Conservation (phyloP, 2,329 filamentous ascomycete species). For the Beauveria pseudobassiana region DNA sequence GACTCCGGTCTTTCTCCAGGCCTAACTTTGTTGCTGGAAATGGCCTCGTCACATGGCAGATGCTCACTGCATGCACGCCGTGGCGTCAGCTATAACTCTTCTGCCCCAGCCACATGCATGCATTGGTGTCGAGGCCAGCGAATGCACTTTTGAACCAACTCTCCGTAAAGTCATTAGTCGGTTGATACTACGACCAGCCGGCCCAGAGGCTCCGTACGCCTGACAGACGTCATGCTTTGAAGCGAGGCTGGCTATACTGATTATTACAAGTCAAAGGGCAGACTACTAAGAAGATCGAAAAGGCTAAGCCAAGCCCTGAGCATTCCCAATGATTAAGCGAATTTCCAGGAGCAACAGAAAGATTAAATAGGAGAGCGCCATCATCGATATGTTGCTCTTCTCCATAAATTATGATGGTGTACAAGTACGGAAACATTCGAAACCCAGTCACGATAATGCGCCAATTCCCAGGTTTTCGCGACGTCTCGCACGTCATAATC, state of each 20-base stretch:
- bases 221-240: background rate
- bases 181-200: background rate
- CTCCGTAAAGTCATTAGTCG: background rate
- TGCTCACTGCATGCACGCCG: background rate
- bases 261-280: background rate
- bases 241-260: background rate
- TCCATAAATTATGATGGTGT: background rate
- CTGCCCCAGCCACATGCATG: constrained; percentile 4
- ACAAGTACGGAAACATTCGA: background rate
- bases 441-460: background rate
- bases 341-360: background rate
- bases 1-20: background rate
- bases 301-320: background rate
- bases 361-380: background rate
- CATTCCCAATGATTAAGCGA: background rate
- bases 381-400: constrained; percentile 3
- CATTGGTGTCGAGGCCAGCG: background rate
- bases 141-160: background rate
- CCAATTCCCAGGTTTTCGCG: background rate
- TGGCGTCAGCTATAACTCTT: background rate
- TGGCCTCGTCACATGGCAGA: background rate
- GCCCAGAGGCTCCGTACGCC: background rate
- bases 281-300: too few relatives aligned
- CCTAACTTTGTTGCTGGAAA: background rate
- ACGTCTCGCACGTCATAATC: background rate